Evolutionary conservation across 495 filamentous ascomycete genomes (phyloP), one percentile per base, ranked within the genome.

Genomic region (Penicillium argentinense): DNA sequence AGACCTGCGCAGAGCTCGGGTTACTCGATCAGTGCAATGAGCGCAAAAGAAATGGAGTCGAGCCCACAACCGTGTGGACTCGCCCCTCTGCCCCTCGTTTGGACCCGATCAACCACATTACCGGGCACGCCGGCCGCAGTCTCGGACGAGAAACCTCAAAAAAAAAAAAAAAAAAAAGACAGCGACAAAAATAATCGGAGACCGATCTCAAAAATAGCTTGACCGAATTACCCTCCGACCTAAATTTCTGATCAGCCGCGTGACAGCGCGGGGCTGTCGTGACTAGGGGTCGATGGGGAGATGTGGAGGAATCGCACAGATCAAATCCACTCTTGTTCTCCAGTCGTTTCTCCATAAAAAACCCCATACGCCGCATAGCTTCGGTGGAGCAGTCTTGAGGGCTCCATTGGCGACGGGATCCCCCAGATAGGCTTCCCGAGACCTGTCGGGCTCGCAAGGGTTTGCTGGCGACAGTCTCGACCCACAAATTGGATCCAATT

Each of bases 401-500:
- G 29, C 39, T 43, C 47, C 48, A 36, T 42, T 39, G 23, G 9
- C 29, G 8, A 38, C 56, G 53, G 59, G 44, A 52, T 57, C 30
- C 56, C 59, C 59, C 44, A 54, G 53, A 57, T 54, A 57, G 59
- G 56, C 44, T 60, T 63, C 51, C 59, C 59, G 53, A 45, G 40
- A 49, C 9, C 25, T 33, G 29, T 36, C 23, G 48, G 47, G 47
- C 17, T 33, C 13, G 29, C 29, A 13, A 14, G 13, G 29, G 7
- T 22, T 16, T 7, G 24, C 22, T 39, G 13, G 32, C 26, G 23
- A 34, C 7, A 13, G 32, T 9, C 14, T 18, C 33, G 33, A 36
- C 33, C 33, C 33, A 36, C 33, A 36, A 9, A 36, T 11, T 21
- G 3, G 17, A 21, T 7, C 33, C 33, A 36, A 21, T 36, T 18